Conservation (phyloP, 139 green algal species). For the Pleodorina starrii region DNA sequence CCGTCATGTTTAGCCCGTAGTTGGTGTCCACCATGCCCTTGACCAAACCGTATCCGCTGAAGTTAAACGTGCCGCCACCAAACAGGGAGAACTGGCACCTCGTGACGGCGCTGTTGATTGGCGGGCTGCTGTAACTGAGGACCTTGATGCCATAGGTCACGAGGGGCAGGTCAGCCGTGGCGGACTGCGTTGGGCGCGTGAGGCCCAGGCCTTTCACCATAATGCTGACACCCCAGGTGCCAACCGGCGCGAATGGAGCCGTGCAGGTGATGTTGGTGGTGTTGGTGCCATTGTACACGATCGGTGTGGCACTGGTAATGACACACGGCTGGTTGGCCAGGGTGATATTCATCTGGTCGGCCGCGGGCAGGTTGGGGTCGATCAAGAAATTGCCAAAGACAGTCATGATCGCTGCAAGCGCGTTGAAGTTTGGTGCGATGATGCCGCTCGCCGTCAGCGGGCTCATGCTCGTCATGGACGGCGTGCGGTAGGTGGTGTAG, state of each 20-base stretch:
- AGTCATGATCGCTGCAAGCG: not conserved
- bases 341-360: not conserved
- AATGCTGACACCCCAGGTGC: slow-evolving; percentile 30
- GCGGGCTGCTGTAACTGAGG: not conserved
- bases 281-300: not conserved
- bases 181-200: not conserved
- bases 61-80: not conserved
- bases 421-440: not conserved
- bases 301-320: not conserved
- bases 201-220: slow-evolving; percentile 28
- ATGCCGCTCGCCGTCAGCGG: not conserved
- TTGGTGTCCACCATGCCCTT: slow-evolving; percentile 11
- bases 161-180: not conserved
- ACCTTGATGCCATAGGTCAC: not conserved
- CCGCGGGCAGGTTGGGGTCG: not conserved
- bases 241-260: slow-evolving; percentile 5
- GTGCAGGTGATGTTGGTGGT: not conserved
- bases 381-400: slow-evolving; percentile 16
- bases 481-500: slow-evolving; percentile 55
- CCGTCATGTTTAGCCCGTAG: not conserved
- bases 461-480: not conserved
- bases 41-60: slow-evolving; percentile 15
- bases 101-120: not conserved
- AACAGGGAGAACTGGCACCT: slow-evolving; percentile 12
- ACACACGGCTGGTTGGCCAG: not conserved